Percentiles rank a stretch among this genome's conserved stretches.
Evolutionary conservation across 768 basidiomycete genomes (phyloP).

Genomic region (button mushroom (Agaricus bisporus)): DNA sequence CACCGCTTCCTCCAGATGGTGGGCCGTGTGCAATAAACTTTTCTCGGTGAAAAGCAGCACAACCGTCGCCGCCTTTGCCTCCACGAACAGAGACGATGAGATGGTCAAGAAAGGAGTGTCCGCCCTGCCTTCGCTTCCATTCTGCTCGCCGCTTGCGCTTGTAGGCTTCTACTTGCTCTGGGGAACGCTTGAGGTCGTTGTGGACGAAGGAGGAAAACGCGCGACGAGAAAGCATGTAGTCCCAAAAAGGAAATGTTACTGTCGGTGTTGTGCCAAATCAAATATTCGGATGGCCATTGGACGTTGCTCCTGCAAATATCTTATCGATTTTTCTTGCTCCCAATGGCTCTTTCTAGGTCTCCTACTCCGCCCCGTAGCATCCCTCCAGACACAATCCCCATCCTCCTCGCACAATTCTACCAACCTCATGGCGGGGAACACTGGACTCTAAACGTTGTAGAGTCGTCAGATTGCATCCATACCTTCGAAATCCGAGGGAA

Average conservation of each 20-base stretch:
- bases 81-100: conserved; percentile 72
- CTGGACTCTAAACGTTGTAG: conserved; percentile 9
- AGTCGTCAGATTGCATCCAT: conserved; percentile 4
- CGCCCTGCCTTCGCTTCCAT: conserved; percentile 70
- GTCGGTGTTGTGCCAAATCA: not conserved
- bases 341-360: not conserved
- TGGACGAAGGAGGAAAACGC: not conserved
- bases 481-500: conserved; percentile 11
- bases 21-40: conserved; percentile 80
- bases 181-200: conserved; percentile 3
- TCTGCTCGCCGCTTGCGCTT: conserved; percentile 55
- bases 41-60: conserved; percentile 90
- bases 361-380: not conserved
- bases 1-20: conserved; percentile 92
- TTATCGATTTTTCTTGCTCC: not conserved
- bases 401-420: conserved; percentile 9
- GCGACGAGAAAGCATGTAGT: conserved; percentile 5
- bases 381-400: conserved; percentile 3
- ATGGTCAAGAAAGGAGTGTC: conserved; percentile 77
- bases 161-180: conserved; percentile 30
- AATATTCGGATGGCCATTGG: not conserved
- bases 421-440: conserved; percentile 8
- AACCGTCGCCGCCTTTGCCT: conserved; percentile 88
- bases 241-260: conserved; percentile 5
- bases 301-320: not conserved